A percentile compares a stretch with the other conserved stretches of the same genome.
These are phyloP conservation scores for Venturia asperata DNA, from an alignment of 2,329 filamentous ascomycete genomes.

Conservation along the genomic window DNA sequence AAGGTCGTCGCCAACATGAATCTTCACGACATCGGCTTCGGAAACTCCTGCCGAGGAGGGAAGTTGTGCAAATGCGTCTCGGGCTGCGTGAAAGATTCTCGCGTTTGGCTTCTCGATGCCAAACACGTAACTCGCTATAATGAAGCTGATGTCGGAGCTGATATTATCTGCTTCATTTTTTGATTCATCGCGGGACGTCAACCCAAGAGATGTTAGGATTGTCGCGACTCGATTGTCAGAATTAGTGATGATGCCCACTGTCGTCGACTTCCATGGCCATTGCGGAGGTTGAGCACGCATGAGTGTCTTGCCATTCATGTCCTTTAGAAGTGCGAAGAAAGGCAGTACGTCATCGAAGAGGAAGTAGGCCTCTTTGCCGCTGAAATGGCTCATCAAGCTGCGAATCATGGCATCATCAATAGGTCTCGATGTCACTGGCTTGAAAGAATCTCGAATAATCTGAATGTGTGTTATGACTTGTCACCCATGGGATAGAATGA, in stretches of 20 bases:
- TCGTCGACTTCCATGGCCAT: slow-evolving; percentile 36
- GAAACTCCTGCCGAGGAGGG: slow-evolving; percentile 1
- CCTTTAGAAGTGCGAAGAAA: slow-evolving; percentile 35
- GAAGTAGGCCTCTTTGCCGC: slow-evolving; percentile 47
- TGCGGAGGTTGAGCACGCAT: neutral
- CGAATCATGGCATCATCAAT: slow-evolving; percentile 43
- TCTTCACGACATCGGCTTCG: slow-evolving; percentile 18
- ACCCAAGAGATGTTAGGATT: slow-evolving; percentile 48
- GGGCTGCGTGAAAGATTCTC: slow-evolving; percentile 51
- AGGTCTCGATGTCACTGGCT: slow-evolving; percentile 29
- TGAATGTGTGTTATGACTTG: slow-evolving; percentile 24
- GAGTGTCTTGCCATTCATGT: slow-evolving; percentile 16
- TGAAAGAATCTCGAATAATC: slow-evolving; percentile 51
- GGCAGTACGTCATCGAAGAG: slow-evolving; percentile 42
- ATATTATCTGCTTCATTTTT: neutral
- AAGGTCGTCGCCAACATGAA: slow-evolving; percentile 21
- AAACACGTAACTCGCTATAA: slow-evolving; percentile 57
- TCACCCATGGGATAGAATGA: neutral
- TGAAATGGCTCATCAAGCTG: slow-evolving; percentile 47
- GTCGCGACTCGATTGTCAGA: slow-evolving; percentile 53
- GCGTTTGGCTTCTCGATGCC: slow-evolving; percentile 53
- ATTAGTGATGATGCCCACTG: slow-evolving; percentile 56
- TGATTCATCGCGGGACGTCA: slow-evolving; percentile 37
- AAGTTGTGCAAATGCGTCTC: slow-evolving; percentile 37
- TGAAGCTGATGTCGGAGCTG: slow-evolving; percentile 46